Evolutionary conservation across 2,329 filamentous ascomycete species (phyloP), one percentile per base, ranked within the genome.

Genomic region (Myriosclerotinia duriaeana): DNA sequence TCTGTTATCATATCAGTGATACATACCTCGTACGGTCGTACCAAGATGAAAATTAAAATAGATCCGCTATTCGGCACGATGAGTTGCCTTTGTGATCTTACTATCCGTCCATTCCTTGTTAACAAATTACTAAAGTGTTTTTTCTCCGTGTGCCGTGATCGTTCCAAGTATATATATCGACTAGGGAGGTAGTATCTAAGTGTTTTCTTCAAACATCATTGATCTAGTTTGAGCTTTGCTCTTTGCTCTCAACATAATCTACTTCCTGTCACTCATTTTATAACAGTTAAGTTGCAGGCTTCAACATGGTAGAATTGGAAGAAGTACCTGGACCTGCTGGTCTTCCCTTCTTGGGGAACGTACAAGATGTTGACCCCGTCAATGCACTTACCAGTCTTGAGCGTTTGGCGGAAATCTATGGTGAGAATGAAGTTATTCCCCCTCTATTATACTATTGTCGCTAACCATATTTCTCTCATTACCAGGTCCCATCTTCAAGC

Each of bases 371-470:
- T 69, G 84, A 89, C 67, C 77, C 81, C 0, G 82, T 83, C n/a
- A 80, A 84, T 30, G 85, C 88, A 0, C 74, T 85, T 2, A 78
- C 81, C 30, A 86, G 86, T 34, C 76, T 90, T 26, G 74, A 77
- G 7, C 79, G 83, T 14, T 78, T 92, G 59, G 84, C 86, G 34
- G 84, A 90, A 52, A 85, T 83, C 67, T 90, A 91, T 77, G 89
- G 88, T 88, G 48, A 50, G 34, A 38, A 42, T 59, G 17, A 60
- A 17, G 11, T 11, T n/a, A 5, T 17, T 8, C 14, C n/a, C 30
- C 20, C 5, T 46, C 22, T 5, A 17, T 17, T 53, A n/a, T 2
- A 73, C 1, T 30, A 46, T 50, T 44, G 30, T 48, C 22, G 54
- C 30, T 60, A 17, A 62, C 9, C 15, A 30, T 38, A 17, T 60